A percentile compares a stretch with the other conserved stretches of the same genome.
Conservation (phyloP, 192 early-diverging fungal genomes). For the Entomortierella chlamydospora region DNA sequence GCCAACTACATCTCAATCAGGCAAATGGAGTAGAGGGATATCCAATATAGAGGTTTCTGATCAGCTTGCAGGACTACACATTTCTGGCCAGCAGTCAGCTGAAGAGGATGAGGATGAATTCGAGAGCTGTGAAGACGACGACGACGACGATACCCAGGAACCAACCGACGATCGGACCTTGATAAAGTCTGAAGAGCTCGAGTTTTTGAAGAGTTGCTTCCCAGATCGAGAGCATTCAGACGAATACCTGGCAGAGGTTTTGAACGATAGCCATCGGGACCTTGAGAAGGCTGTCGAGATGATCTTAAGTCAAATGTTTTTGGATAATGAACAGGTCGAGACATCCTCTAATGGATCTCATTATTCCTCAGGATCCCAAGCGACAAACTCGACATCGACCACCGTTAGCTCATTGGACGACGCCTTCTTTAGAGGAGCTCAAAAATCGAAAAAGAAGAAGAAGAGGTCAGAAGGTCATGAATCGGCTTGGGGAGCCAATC, state of each 20-base stretch:
- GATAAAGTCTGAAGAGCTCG: slow-evolving; percentile 30
- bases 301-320: slow-evolving; percentile 50
- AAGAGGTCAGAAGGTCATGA: not conserved
- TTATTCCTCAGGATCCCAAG: slow-evolving; percentile 8
- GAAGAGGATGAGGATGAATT: not conserved
- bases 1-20: too few relatives aligned
- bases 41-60: not conserved
- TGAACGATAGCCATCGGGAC: slow-evolving; percentile 29
- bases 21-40: slow-evolving; percentile 4
- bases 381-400: not conserved
- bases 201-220: slow-evolving; percentile 49
- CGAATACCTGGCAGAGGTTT: slow-evolving; percentile 32
- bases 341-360: slow-evolving; percentile 42
- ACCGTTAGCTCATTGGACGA: slow-evolving; percentile 34
- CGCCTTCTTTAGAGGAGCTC: slow-evolving; percentile 19
- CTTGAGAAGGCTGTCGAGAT: slow-evolving; percentile 36
- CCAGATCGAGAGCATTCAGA: slow-evolving; percentile 40
- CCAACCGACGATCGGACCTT: not conserved
- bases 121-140: not conserved
- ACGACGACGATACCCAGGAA: not conserved
- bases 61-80: not conserved
- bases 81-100: too few relatives aligned
- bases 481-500: slow-evolving; percentile 17
- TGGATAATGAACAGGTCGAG: slow-evolving; percentile 50
- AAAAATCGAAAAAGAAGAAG: slow-evolving; percentile 30